Evolutionary conservation across 2,329 filamentous ascomycete species (phyloP).

Genomic region (Zasmidium citrigriseum): DNA sequence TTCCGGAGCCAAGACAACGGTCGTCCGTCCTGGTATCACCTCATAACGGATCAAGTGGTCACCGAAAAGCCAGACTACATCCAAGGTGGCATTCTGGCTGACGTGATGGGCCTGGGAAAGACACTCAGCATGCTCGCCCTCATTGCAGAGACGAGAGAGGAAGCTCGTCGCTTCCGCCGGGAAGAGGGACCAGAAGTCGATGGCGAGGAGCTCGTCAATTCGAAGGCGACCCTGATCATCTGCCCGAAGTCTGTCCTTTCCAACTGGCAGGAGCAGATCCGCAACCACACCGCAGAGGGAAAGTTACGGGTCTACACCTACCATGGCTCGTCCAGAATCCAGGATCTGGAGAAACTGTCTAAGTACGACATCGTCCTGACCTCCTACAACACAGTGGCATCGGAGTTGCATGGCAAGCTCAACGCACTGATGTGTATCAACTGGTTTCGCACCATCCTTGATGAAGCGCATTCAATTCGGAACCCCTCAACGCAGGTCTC

Average conservation of each 20-base stretch:
- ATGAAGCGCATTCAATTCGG: conserved; percentile 93
- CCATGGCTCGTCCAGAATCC: conserved; percentile 76
- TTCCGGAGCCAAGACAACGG: conserved; percentile 58
- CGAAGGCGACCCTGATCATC: conserved; percentile 78
- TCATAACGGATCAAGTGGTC: conserved; percentile 73
- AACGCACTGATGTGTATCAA: conserved; percentile 74
- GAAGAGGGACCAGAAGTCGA: conserved; percentile 48
- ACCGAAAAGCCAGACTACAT: conserved; percentile 36
- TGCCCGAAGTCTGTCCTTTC: conserved; percentile 87
- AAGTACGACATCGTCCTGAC: conserved; percentile 85
- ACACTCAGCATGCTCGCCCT: conserved; percentile 79
- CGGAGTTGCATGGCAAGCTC: conserved; percentile 59
- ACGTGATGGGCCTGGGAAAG: conserved; percentile 56
- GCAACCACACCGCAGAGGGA: conserved; percentile 69
- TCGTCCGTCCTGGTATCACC: conserved; percentile 70
- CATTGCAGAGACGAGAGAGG: conserved; percentile 64
- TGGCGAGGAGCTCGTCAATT: conserved; percentile 60
- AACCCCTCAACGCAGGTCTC: conserved; percentile 80
- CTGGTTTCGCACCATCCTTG: conserved; percentile 91
- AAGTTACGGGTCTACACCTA: conserved; percentile 77
- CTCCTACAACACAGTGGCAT: conserved; percentile 85
- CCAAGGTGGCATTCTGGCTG: conserved; percentile 51
- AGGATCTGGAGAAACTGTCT: conserved; percentile 67
- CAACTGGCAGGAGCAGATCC: conserved; percentile 94
- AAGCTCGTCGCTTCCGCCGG: conserved; percentile 64